Evolutionary conservation across 208 protist genomes (phyloP), one percentile per base, ranked within the genome.

Genomic region (Trypanosoma boissoni): DNA sequence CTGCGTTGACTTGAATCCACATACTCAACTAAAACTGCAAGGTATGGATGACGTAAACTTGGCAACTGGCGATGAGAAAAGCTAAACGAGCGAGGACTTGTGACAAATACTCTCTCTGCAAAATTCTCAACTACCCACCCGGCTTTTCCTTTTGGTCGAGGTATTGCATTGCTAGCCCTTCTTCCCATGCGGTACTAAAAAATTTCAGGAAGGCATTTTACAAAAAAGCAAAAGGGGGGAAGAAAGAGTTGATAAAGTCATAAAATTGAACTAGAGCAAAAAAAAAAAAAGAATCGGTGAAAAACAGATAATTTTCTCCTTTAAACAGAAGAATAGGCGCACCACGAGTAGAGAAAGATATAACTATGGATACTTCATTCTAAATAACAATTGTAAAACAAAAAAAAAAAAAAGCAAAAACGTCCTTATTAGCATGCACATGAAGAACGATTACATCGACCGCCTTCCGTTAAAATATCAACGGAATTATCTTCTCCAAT

Each of bases 91-190:
- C 86, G 64, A 2, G 79, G 74, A 24, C 21, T 64, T 2, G 57
- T 68, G 34, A 92, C 64, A 66, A 92, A 92, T 49, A 92, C 66
- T 14, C 72, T 71, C 43, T 92, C 80, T 6, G 78, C 78, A 27
- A 89, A 60, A 31, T 71, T 68, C 21, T 92, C 80, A 6, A 86
- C 52, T 32, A 55, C 50, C 0, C 53, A 61, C 14, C 6, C n/a
- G 21, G 41, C 27, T 16, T 45, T 61, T 21, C 43, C 44, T 55
- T 48, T 68, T 27, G 31, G 28, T 18, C 51, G 27, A 54, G 6
- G 14, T 36, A 16, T 6, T 14, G 14, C 32, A 36, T 3, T n/a
- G 12, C 24, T 16, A 27, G 24, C 18, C 4, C n/a, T n/a, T n/a
- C 31, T 57, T 23, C 31, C 14, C 4, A 6, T 45, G 3, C 23